Percentiles rank a stretch among this genome's conserved stretches.
phyloP scores from a whole-genome alignment of 768 basidiomycete genomes.

The Amanita rubescens region DNA sequence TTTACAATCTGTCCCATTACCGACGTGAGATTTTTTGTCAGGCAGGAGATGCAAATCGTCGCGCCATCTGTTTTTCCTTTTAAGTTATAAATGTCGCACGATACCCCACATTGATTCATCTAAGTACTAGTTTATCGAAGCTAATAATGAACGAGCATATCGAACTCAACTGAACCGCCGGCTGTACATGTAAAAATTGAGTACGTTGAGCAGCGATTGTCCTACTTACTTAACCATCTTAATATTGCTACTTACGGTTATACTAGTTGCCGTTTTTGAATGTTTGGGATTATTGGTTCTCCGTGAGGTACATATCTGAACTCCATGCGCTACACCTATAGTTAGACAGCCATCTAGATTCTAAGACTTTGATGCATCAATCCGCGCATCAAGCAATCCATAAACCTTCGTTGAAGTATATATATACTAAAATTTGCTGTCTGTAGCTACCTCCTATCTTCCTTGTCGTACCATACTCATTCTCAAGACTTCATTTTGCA shows the following conservation, averaged over 20 bases:
- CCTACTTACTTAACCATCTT: too few relatives aligned
- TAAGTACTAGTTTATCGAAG: neutral
- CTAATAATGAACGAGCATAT: neutral
- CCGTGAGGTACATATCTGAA: neutral
- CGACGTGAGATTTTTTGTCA: neutral
- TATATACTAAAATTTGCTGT: slow-evolving; percentile 2
- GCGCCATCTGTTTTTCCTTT: neutral
- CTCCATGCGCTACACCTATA: too few relatives aligned
- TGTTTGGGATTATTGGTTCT: slow-evolving; percentile 1
- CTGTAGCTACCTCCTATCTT: neutral
- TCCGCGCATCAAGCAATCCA: neutral
- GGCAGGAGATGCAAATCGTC: too few relatives aligned
- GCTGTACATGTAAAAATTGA: too few relatives aligned
- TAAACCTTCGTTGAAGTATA: slow-evolving; percentile 1
- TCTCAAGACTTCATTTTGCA: neutral
- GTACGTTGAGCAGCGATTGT: too few relatives aligned
- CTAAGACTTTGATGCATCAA: neutral
- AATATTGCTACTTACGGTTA: neutral
- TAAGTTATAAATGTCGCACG: slow-evolving; percentile 1
- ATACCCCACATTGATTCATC: slow-evolving; percentile 1
- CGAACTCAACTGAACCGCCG: neutral
- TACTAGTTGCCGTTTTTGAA: neutral
- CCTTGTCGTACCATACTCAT: slow-evolving; percentile 1
- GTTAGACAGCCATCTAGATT: too few relatives aligned
- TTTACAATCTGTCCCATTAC: slow-evolving; percentile 23